phyloP scores from a whole-genome alignment of 352 stramenopile species.

The Phytopythium delawarense region DNA sequence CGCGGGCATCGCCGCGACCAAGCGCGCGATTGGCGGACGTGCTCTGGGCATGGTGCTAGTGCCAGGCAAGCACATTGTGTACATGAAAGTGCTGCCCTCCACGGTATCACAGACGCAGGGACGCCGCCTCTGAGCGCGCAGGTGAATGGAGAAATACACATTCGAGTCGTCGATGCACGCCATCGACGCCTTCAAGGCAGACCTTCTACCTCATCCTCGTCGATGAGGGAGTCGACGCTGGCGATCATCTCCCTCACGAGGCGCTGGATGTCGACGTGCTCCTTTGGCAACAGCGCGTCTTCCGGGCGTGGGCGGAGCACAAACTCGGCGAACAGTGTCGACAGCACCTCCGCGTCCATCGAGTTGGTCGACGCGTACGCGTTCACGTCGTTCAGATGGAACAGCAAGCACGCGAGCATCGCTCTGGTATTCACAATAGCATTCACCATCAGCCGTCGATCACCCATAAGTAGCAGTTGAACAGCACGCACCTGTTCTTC shows the following conservation, averaged over 20 bases:
- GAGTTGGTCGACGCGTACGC: constrained; percentile 72
- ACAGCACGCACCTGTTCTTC: constrained; percentile 56
- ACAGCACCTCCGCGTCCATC: constrained; percentile 57
- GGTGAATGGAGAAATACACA: background rate
- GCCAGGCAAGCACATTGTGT: constrained; percentile 70
- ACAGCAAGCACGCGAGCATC: constrained; percentile 72
- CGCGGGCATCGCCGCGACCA: constrained; percentile 11
- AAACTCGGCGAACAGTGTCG: constrained; percentile 45
- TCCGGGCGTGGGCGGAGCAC: constrained; percentile 39
- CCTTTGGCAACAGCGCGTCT: constrained; percentile 8
- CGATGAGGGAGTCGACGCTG: constrained; percentile 70
- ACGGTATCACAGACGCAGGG: background rate
- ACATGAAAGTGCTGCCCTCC: constrained; percentile 51
- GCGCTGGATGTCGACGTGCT: constrained; percentile 15
- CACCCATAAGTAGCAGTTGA: background rate
- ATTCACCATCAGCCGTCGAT: background rate
- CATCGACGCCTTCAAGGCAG: background rate
- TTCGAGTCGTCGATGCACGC: background rate
- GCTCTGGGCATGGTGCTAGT: constrained; percentile 72
- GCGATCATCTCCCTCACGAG: constrained; percentile 72
- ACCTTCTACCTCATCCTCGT: constrained; percentile 46
- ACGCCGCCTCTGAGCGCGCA: background rate
- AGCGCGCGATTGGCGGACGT: constrained; percentile 27
- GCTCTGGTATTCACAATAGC: constrained; percentile 18
- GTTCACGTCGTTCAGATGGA: constrained; percentile 81